These are phyloP conservation scores for Pseudogymnoascus sp. DNA, from an alignment of 2,329 filamentous ascomycete genomes.

Conservation along the genomic window DNA sequence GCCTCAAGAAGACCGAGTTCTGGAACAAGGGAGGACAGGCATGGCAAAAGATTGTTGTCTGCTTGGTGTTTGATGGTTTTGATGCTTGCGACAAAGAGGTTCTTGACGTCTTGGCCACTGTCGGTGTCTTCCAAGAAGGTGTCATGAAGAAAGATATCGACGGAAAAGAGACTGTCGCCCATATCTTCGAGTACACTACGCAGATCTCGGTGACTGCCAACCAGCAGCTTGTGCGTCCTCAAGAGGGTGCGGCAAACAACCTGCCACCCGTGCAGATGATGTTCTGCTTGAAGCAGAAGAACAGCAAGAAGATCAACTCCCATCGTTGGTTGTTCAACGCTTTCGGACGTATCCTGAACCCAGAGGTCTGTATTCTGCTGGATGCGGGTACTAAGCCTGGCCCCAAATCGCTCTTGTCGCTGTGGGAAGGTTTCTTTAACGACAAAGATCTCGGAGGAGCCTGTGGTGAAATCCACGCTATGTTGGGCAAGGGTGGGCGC, in stretches of 20 bases:
- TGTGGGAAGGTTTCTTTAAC: constrained; percentile 99
- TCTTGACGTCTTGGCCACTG: constrained; percentile 82
- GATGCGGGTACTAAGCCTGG: constrained; percentile 97
- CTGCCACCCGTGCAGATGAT: constrained; percentile 98
- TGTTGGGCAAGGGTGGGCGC: constrained; percentile 83
- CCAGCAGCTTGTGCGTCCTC: constrained; percentile 91
- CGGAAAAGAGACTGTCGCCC: constrained; percentile 90
- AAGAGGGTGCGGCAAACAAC: constrained; percentile 73
- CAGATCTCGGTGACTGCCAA: constrained; percentile 95
- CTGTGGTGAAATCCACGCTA: constrained; percentile 98
- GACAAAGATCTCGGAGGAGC: constrained; percentile 98
- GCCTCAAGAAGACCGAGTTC: constrained; percentile 97
- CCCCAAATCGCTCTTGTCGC: constrained; percentile 75
- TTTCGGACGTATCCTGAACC: constrained; percentile 93
- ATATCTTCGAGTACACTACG: constrained; percentile 98
- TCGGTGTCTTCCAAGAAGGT: constrained; percentile 96
- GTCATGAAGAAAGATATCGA: constrained; percentile 98
- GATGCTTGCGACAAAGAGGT: constrained; percentile 95
- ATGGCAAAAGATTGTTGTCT: constrained; percentile 99
- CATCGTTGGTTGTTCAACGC: constrained; percentile 98
- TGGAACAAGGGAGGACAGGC: constrained; percentile 99
- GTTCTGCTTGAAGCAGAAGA: constrained; percentile 98
- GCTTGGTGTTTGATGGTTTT: constrained; percentile 94
- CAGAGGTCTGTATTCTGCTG: constrained; percentile 90
- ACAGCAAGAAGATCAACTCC: constrained; percentile 99